Evolutionary conservation across 2,329 filamentous ascomycete species (phyloP), one percentile per base, ranked within the genome.

Genomic region (Trichoderma sp.): DNA sequence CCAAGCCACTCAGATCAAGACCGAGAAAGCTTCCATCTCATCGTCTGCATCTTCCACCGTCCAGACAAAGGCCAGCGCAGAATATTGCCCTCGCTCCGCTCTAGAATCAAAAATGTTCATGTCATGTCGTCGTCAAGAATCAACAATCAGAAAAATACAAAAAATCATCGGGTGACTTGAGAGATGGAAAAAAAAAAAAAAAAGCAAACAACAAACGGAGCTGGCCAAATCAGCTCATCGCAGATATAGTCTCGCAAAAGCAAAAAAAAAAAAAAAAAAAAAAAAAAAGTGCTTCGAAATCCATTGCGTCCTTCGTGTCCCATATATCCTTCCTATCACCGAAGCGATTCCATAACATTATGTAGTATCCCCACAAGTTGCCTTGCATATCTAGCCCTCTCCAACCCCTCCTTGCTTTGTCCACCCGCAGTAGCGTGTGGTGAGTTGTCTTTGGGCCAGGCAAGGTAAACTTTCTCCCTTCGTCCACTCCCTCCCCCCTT

Each of bases 91-190:
- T 60, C 45, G 68, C 70, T 70, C 48, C 61, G 67, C 67, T 71
- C 70, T 70, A 70, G 61, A 70, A 69, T 69, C 67, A 69, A 42
- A 42, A 53, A 70, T 69, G 64, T 66, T 68, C 69, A 69, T 60
- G 67, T 71, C 70, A 66, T 71, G 68, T 71, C 70, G 70, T 71
- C 70, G 64, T 71, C 53, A 71, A 58, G 56, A 69, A 52, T 54
- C 50, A 65, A 50, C 59, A 48, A 63, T 53, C 32, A 53, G 50
- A 58, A 64, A 29, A 64, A 29, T 63, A 69, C 48, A 70, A 25
- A 67, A 59, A 60, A 17, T 48, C 42, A 19, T 22, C 9, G 42
- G 39, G 39, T 48, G n/a, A n/a, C 39, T 22, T 48, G 27, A 27
- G 27, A 9, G 52, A n/a, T 15, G 52, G 27, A 32, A n/a, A 54